These are phyloP conservation scores for Entonaema liquescens DNA, from an alignment of 495 filamentous ascomycete genomes.

Conservation along the genomic window DNA sequence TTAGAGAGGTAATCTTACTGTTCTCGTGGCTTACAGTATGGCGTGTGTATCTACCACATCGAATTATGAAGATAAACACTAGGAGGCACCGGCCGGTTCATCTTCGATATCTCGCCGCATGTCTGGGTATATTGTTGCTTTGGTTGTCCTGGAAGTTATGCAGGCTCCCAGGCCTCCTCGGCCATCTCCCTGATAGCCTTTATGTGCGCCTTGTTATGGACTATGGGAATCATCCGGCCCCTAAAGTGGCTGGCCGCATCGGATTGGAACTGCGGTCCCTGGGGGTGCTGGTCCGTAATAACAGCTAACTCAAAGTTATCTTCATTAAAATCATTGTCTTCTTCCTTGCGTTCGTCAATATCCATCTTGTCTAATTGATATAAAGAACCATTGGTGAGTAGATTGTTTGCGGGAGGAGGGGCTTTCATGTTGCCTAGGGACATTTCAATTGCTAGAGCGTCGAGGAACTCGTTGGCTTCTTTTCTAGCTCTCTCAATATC, in stretches of 20 bases:
- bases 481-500: slow-evolving; percentile 9
- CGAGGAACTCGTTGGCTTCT: slow-evolving; percentile 15
- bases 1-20: neutral
- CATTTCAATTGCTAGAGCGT: slow-evolving; percentile 9
- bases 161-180: neutral
- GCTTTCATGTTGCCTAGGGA: neutral
- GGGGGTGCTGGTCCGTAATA: neutral
- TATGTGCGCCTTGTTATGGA: slow-evolving; percentile 5
- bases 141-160: neutral
- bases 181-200: slow-evolving; percentile 9
- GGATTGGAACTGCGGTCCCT: neutral
- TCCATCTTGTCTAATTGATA: slow-evolving; percentile 4
- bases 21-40: neutral
- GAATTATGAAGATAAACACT: neutral
- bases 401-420: neutral
- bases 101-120: neutral
- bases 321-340: neutral
- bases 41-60: neutral
- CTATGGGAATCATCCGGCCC: neutral
- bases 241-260: slow-evolving; percentile 4
- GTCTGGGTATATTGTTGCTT: neutral
- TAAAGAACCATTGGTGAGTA: neutral
- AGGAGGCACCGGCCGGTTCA: neutral
- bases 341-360: neutral
- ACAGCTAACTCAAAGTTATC: neutral